These are phyloP conservation scores for Ailanthus altissimus DNA, from an alignment of 345 rosid genomes.

Conservation along the genomic window DNA sequence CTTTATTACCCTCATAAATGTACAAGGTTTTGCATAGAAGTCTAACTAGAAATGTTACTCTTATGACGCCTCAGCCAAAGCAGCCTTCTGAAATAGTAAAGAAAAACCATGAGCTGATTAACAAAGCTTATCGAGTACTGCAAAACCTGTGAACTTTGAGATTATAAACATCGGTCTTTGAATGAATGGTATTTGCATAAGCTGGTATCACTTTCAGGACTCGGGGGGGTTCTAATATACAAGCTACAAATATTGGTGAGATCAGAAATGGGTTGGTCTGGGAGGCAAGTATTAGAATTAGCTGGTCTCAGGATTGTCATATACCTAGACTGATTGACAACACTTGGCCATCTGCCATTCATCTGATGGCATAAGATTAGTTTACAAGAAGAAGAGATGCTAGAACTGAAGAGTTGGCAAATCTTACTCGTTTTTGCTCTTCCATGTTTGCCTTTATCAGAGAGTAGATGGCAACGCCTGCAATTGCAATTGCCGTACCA, in stretches of 20 bases:
- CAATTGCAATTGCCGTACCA: conserved; percentile 53
- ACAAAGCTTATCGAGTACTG: not conserved
- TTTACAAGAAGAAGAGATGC: not conserved
- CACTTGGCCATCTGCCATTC: too few relatives aligned
- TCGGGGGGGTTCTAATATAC: not conserved
- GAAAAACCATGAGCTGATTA: not conserved
- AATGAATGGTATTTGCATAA: not conserved
- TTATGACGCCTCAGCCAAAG: conserved; percentile 25
- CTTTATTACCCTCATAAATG: not conserved
- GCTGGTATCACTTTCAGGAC: not conserved
- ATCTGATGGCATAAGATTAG: too few relatives aligned
- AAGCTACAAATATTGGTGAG: not conserved
- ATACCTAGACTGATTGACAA: too few relatives aligned
- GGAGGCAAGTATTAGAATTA: too few relatives aligned
- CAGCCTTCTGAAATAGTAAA: conserved; percentile 38
- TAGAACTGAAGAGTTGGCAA: not conserved
- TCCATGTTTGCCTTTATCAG: conserved; percentile 53
- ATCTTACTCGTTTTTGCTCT: conserved; percentile 46
- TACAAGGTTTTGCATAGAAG: not conserved
- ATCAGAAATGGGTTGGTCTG: not conserved
- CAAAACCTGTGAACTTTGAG: not conserved
- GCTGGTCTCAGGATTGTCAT: too few relatives aligned
- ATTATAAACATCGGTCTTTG: not conserved
- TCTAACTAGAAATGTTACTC: not conserved
- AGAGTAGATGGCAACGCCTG: conserved; percentile 52